phyloP scores from a whole-genome alignment of 2,329 filamentous ascomycete genomes.

The Fusarium nodosum region DNA sequence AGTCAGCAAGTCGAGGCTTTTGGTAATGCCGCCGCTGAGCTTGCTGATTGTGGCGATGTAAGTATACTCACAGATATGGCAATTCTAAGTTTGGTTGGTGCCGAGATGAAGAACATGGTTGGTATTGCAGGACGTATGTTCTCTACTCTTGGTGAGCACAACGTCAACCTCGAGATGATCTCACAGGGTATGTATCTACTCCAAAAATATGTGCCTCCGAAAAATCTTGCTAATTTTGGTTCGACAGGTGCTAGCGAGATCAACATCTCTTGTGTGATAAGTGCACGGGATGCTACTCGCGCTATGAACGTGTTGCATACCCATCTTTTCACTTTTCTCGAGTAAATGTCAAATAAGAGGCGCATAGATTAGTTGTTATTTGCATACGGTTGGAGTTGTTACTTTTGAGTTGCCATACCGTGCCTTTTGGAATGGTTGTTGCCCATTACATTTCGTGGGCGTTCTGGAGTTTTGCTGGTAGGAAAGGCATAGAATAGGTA shows the following conservation, averaged over 20 bases:
- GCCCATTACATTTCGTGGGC: slow-evolving; percentile 24
- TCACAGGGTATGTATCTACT: slow-evolving; percentile 79
- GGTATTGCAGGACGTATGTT: slow-evolving; percentile 97
- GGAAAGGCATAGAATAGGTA: slow-evolving; percentile 29
- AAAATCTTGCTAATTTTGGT: neutral
- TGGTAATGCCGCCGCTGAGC: slow-evolving; percentile 76
- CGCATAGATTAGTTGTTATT: slow-evolving; percentile 15
- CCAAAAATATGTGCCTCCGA: fast-evolving
- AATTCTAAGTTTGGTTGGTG: slow-evolving; percentile 93
- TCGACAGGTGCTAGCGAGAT: slow-evolving; percentile 93
- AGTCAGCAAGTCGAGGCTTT: slow-evolving; percentile 73
- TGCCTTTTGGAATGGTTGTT: neutral
- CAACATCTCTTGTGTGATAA: slow-evolving; percentile 98
- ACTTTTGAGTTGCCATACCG: neutral
- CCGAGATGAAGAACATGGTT: slow-evolving; percentile 97
- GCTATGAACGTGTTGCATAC: slow-evolving; percentile 98
- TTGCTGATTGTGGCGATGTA: slow-evolving; percentile 87
- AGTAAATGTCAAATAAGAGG: slow-evolving; percentile 60
- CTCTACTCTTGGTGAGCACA: slow-evolving; percentile 90
- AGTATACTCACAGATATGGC: slow-evolving; percentile 94
- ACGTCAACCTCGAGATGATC: slow-evolving; percentile 99
- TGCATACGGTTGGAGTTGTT: slow-evolving; percentile 26
- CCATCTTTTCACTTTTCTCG: slow-evolving; percentile 95
- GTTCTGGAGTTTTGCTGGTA: slow-evolving; percentile 39
- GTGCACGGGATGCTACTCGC: slow-evolving; percentile 88